These are phyloP conservation scores for Mycena belliarum DNA, from an alignment of 768 basidiomycete genomes.

Conservation along the genomic window DNA sequence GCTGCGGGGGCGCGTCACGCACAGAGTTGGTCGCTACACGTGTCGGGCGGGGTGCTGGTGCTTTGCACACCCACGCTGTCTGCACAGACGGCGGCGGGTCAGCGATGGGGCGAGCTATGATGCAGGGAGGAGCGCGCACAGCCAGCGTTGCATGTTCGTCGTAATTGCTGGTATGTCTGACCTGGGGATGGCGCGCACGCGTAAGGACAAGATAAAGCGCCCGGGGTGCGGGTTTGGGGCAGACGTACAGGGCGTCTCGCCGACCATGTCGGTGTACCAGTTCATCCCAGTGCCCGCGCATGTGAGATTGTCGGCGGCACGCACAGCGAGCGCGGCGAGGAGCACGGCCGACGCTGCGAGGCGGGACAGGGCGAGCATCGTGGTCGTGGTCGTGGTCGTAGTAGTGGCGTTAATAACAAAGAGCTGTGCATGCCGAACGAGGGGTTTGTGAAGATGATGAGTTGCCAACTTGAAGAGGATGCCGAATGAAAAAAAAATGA, in stretches of 20 bases:
- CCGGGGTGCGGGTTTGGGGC: not conserved
- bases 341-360: not conserved
- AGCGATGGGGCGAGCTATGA: too few species aligned
- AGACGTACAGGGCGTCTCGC: slow-evolving; percentile 30
- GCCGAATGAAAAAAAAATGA: too few species aligned
- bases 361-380: slow-evolving; percentile 1
- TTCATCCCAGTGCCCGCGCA: slow-evolving; percentile 27
- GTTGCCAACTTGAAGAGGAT: too few species aligned
- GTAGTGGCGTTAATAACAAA: too few species aligned
- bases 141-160: slow-evolving; percentile 27
- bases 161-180: slow-evolving; percentile 27
- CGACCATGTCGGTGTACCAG: slow-evolving; percentile 29
- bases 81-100: slow-evolving; percentile 1
- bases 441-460: too few species aligned
- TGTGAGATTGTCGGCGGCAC: slow-evolving; percentile 22
- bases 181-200: slow-evolving; percentile 6
- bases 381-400: not conserved
- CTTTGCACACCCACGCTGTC: slow-evolving; percentile 13
- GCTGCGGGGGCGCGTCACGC: not conserved
- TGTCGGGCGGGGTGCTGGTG: slow-evolving; percentile 26
- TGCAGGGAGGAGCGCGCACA: slow-evolving; percentile 14
- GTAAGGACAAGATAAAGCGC: not conserved
- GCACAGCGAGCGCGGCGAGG: not conserved
- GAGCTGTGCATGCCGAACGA: too few species aligned
- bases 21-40: slow-evolving; percentile 27